Conservation (phyloP, 164 flowering plant species). For the Chimonanthus salicifolius region DNA sequence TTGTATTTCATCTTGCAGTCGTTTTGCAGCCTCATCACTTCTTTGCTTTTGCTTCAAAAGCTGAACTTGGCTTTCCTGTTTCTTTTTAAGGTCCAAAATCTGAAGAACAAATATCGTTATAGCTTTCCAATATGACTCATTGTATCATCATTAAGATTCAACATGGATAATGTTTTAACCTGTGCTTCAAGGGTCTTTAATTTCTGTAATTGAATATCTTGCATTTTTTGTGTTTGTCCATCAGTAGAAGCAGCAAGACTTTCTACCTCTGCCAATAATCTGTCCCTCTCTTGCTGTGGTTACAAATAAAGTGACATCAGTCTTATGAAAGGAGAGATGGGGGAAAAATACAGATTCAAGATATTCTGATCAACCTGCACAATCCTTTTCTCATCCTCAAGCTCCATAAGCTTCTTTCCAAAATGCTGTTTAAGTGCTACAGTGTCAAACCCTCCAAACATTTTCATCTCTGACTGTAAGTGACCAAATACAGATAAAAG, state of each 20-base stretch:
- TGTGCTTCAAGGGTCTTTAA: slow-evolving; percentile 88
- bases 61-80: slow-evolving; percentile 95
- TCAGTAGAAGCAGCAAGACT: slow-evolving; percentile 72
- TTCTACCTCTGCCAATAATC: slow-evolving; percentile 77
- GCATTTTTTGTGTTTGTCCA: slow-evolving; percentile 89
- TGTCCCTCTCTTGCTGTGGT: slow-evolving; percentile 87
- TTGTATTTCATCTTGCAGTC: slow-evolving; percentile 93
- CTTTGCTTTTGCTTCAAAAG: slow-evolving; percentile 91
- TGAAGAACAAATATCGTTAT: slow-evolving; percentile 14
- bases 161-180: slow-evolving; percentile 33
- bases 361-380: slow-evolving; percentile 59
- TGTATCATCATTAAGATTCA: background rate
- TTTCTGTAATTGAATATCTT: slow-evolving; percentile 81
- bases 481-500: background rate
- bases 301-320: slow-evolving; percentile 6
- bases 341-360: background rate
- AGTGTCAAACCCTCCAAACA: slow-evolving; percentile 65
- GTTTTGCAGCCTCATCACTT: slow-evolving; percentile 94
- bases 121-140: slow-evolving; percentile 1
- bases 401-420: slow-evolving; percentile 87
- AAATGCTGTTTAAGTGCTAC: slow-evolving; percentile 94
- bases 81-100: slow-evolving; percentile 94
- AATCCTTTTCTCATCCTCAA: slow-evolving; percentile 87
- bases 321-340: background rate
- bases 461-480: slow-evolving; percentile 94